phyloP scores from a whole-genome alignment of 345 rosid genomes.

The Combretum micranthum region DNA sequence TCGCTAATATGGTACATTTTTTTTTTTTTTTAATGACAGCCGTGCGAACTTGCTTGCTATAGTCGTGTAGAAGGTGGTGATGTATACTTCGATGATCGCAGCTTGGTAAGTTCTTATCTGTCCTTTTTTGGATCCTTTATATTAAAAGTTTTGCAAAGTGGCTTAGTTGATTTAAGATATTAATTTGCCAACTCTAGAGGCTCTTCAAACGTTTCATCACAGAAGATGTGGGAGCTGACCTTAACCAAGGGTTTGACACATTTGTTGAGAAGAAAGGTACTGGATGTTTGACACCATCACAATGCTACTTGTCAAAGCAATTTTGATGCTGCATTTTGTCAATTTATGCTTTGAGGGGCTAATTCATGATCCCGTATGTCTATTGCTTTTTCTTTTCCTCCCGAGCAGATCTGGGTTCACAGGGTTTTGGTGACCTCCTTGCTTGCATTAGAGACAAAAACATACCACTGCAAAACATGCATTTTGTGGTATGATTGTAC shows the following conservation, averaged over 20 bases:
- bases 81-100: slow-evolving; percentile 69
- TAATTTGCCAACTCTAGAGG: slow-evolving; percentile 43
- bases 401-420: slow-evolving; percentile 73
- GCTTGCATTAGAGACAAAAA: slow-evolving; percentile 76
- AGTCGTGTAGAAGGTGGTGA: slow-evolving; percentile 86
- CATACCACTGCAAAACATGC: slow-evolving; percentile 81
- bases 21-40: slow-evolving; percentile 46
- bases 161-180: slow-evolving; percentile 9
- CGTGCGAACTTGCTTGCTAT: slow-evolving; percentile 82
- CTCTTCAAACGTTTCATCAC: slow-evolving; percentile 71
- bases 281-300: not conserved
- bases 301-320: too few relatives aligned
- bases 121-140: slow-evolving; percentile 4
- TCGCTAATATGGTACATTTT: too few relatives aligned
- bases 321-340: too few relatives aligned
- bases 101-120: slow-evolving; percentile 53
- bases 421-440: slow-evolving; percentile 86
- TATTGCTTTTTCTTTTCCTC: slow-evolving; percentile 8
- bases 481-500: slow-evolving; percentile 73
- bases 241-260: slow-evolving; percentile 89
- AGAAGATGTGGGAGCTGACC: slow-evolving; percentile 86
- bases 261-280: slow-evolving; percentile 71
- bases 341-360: not conserved
- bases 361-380: slow-evolving; percentile 5
- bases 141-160: not conserved